phyloP scores from a whole-genome alignment of 257 asterid species.

The Sherardia arvensis region DNA sequence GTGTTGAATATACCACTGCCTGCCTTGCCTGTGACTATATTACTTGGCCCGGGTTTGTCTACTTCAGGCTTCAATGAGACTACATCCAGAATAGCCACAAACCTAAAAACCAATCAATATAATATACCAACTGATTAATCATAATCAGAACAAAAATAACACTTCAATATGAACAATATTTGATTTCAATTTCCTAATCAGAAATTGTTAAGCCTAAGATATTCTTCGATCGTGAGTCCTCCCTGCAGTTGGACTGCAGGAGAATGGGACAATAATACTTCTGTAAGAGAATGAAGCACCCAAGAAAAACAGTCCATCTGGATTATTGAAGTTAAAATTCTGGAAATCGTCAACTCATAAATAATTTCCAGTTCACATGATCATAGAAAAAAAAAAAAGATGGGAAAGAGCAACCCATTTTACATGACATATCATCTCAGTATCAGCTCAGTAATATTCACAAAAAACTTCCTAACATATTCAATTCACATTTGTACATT shows the following conservation, averaged over 20 bases:
- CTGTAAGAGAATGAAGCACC: background rate
- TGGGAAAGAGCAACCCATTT: background rate
- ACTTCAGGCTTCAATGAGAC: constrained; percentile 69
- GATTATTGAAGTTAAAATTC: background rate
- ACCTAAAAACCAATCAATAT: constrained; percentile 32
- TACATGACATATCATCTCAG: background rate
- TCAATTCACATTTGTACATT: background rate
- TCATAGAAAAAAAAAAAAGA: background rate
- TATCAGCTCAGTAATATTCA: background rate
- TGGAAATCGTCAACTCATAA: background rate
- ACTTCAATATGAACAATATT: background rate
- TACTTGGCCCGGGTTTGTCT: constrained; percentile 40
- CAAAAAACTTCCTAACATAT: background rate
- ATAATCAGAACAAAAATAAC: background rate
- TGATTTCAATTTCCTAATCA: background rate
- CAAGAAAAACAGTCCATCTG: background rate
- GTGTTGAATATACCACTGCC: constrained; percentile 55
- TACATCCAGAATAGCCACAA: constrained; percentile 75
- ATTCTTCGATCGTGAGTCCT: background rate
- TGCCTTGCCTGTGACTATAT: constrained; percentile 28
- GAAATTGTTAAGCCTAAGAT: background rate
- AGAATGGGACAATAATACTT: background rate
- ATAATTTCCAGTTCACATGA: background rate
- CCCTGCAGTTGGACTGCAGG: background rate
- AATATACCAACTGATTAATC: background rate